Evolutionary conservation across 495 filamentous ascomycete genomes (phyloP), one percentile per base, ranked within the genome.

Genomic region (Lasiosphaeriaceae sp.): DNA sequence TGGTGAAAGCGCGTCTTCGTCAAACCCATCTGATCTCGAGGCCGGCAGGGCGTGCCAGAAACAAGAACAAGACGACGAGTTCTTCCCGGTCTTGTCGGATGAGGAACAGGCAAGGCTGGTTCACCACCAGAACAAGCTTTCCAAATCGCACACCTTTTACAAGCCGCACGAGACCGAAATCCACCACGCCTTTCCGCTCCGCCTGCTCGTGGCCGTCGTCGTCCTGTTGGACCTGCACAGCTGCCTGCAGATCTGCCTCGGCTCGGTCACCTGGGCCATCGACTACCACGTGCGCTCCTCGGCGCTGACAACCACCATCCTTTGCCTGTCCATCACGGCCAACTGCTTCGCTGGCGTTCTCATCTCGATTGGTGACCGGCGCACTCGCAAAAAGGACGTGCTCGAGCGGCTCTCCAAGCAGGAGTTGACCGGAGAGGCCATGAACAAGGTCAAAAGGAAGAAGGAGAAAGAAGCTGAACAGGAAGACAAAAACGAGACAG

Each of bases 91-190:
- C 1, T 75, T 93, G 3, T 78, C 74, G 17, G 79, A 78, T 12
- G 69, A 75, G 35, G 83, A 90, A 63, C 85, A 90, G 63, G 71
- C 71, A 26, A 77, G 75, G 34, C 76, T 93, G 12, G 75, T 81
- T 35, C 83, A 91, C 59, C 88, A 93, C 64, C 86, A 90, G 61
- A 77, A 72, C 31, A 91, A 90, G 62, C 86, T 91, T 58, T 76
- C 85, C 60, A 87, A 83, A 50, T 87, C 85, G 0, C 89, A 93
- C 64, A 89, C 87, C 2, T 93, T 90, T 70, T 93, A 91, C 75
- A 90, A 89, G 65, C 89, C 89, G 1, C 88, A 93, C 71, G 89
- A 91, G 72, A 92, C 88, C 0, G 71, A 80, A 39, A 92, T 89
- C 2, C 89, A 93, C 63, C 79, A 86, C 63, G 88, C 89, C 7